Conservation (phyloP, 371 early-diverging fungal species). For the Mortierella sp. region DNA sequence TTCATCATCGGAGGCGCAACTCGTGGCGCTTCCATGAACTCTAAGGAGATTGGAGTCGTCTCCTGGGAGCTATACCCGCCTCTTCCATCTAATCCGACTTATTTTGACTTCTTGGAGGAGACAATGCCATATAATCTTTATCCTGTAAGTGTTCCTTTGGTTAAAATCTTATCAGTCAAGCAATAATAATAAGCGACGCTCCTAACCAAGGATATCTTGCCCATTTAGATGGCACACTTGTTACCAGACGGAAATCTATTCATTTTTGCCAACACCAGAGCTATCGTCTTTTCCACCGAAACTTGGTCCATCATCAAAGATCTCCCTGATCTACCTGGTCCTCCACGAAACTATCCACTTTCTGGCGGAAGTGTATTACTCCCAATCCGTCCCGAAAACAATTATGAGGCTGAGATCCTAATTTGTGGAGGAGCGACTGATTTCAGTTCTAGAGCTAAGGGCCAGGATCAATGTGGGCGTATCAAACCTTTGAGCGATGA, state of each 20-base stretch:
- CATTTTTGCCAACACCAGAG: slow-evolving; percentile 67
- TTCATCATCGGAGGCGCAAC: slow-evolving; percentile 71
- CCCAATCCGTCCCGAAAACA: slow-evolving; percentile 60
- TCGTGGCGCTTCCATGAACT: slow-evolving; percentile 64
- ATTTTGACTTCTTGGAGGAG: slow-evolving; percentile 65
- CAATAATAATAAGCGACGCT: not conserved
- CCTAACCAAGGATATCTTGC: not conserved
- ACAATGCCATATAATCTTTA: slow-evolving; percentile 75
- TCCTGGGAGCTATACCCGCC: slow-evolving; percentile 59
- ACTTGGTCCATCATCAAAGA: slow-evolving; percentile 60
- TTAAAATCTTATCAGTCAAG: not conserved
- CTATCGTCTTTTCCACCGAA: slow-evolving; percentile 66
- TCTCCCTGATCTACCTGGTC: slow-evolving; percentile 68
- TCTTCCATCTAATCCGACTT: slow-evolving; percentile 36
- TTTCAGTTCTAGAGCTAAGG: slow-evolving; percentile 24
- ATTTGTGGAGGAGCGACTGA: slow-evolving; percentile 62
- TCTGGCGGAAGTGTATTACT: slow-evolving; percentile 67
- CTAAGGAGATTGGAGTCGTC: slow-evolving; percentile 64
- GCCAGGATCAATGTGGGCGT: slow-evolving; percentile 56
- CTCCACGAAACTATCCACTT: slow-evolving; percentile 73
- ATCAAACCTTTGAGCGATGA: slow-evolving; percentile 38
- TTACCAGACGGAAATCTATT: slow-evolving; percentile 67
- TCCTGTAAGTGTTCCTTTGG: slow-evolving; percentile 33
- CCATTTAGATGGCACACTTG: slow-evolving; percentile 54
- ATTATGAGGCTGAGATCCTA: slow-evolving; percentile 59